Evolutionary conservation across 2,329 filamentous ascomycete genomes (phyloP).

Genomic region (Aspergillus latus): DNA sequence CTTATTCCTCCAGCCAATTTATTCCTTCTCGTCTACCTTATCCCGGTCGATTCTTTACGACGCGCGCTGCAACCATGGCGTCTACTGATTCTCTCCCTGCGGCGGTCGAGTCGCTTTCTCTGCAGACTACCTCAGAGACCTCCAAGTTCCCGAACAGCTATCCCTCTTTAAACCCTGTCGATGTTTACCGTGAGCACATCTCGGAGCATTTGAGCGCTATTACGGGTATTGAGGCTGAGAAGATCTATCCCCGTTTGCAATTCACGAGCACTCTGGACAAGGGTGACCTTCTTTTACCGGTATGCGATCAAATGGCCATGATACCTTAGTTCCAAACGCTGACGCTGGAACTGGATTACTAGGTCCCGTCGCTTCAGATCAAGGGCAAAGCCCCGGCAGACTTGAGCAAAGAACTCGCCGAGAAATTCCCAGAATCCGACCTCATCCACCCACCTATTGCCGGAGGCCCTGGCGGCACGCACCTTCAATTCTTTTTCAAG

Average conservation of each 20-base stretch:
- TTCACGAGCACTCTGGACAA: slow-evolving; percentile 50
- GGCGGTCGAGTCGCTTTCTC: slow-evolving; percentile 40
- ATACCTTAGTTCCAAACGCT: slow-evolving; percentile 2
- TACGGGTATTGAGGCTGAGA: slow-evolving; percentile 39
- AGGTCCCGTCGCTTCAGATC: slow-evolving; percentile 46
- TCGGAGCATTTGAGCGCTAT: slow-evolving; percentile 42
- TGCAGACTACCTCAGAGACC: slow-evolving; percentile 41
- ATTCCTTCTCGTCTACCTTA: slow-evolving; percentile 9
- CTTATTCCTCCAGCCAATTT: slow-evolving; percentile 9
- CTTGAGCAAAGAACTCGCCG: slow-evolving; percentile 55
- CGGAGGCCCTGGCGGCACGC: slow-evolving; percentile 52
- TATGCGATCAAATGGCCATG: slow-evolving; percentile 25
- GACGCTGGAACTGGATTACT: slow-evolving; percentile 10
- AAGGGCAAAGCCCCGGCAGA: slow-evolving; percentile 62
- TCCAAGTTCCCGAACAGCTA: slow-evolving; percentile 45
- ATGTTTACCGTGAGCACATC: slow-evolving; percentile 49
- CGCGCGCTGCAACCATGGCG: slow-evolving; percentile 31
- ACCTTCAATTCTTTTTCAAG: slow-evolving; percentile 67
- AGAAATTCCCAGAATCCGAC: slow-evolving; percentile 59
- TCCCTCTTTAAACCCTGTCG: slow-evolving; percentile 48
- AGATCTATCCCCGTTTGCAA: slow-evolving; percentile 42
- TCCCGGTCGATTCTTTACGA: slow-evolving; percentile 11
- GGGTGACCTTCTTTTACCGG: slow-evolving; percentile 47
- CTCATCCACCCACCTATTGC: slow-evolving; percentile 55
- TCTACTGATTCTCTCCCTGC: slow-evolving; percentile 34